These are phyloP conservation scores for Saccharomyces hybrid DNA, from an alignment of 1,139 yeast genomes.

Conservation along the genomic window DNA sequence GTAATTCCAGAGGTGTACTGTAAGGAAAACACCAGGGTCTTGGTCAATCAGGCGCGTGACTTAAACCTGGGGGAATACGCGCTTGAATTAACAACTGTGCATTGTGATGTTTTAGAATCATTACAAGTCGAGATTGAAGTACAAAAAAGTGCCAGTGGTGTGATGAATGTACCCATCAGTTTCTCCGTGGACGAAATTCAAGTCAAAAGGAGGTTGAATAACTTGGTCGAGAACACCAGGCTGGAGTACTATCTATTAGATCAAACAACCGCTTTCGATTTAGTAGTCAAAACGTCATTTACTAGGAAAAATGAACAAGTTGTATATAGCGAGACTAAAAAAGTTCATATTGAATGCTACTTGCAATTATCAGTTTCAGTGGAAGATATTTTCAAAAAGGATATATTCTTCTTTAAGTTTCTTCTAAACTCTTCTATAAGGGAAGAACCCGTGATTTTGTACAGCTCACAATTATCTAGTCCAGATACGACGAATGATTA, in stretches of 20 bases:
- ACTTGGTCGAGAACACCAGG: slow-evolving; percentile 6
- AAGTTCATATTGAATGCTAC: slow-evolving; percentile 14
- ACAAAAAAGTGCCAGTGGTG: not conserved
- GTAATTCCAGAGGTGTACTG: slow-evolving; percentile 16
- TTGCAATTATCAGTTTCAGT: slow-evolving; percentile 30
- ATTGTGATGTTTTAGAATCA: not conserved
- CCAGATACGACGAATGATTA: slow-evolving; percentile 10
- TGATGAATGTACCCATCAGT: not conserved
- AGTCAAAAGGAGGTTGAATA: not conserved
- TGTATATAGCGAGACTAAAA: slow-evolving; percentile 13
- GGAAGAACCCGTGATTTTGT: slow-evolving; percentile 24
- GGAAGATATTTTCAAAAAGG: slow-evolving; percentile 28
- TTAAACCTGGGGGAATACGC: slow-evolving; percentile 17
- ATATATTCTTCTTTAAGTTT: slow-evolving; percentile 26
- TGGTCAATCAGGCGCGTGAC: slow-evolving; percentile 13
- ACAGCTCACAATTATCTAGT: slow-evolving; percentile 13
- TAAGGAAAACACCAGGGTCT: slow-evolving; percentile 13
- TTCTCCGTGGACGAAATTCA: not conserved
- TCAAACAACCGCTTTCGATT: slow-evolving; percentile 13
- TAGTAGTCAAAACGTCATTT: slow-evolving; percentile 12
- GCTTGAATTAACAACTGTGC: slow-evolving; percentile 7
- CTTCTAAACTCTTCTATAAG: slow-evolving; percentile 21
- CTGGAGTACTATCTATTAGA: slow-evolving; percentile 13
- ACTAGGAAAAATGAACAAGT: slow-evolving; percentile 1
- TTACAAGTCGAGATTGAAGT: not conserved